A percentile compares a stretch with the other conserved stretches of the same genome.
Conservation (phyloP, 352 stramenopile species). For the Saprolegnia parasitica region DNA sequence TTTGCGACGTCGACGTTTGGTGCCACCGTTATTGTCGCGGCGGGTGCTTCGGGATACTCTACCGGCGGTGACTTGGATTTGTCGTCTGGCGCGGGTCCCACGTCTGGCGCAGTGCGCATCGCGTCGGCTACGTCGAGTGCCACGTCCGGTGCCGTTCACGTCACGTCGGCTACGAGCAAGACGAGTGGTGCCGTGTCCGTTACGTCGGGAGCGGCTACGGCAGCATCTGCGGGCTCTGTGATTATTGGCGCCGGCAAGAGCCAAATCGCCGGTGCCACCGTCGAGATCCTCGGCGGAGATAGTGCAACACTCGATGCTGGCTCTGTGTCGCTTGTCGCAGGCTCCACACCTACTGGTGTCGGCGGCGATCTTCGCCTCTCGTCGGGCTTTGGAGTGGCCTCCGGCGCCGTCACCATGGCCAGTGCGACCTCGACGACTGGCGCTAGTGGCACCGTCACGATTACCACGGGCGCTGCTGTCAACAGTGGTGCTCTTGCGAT, state of each 20-base stretch:
- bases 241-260: not conserved
- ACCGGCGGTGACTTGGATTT: slow-evolving; percentile 9
- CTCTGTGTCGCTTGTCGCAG: slow-evolving; percentile 31
- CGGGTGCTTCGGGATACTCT: not conserved
- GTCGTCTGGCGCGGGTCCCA: slow-evolving; percentile 1
- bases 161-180: not conserved
- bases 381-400: not conserved
- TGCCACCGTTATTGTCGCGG: not conserved
- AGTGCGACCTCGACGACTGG: slow-evolving; percentile 19
- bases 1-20: not conserved
- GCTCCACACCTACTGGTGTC: slow-evolving; percentile 31
- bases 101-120: too few relatives aligned
- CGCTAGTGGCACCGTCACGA: slow-evolving; percentile 24
- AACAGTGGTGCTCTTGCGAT: slow-evolving; percentile 29
- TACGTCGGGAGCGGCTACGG: not conserved
- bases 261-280: not conserved
- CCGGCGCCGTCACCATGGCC: slow-evolving; percentile 13
- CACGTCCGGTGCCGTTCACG: too few relatives aligned
- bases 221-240: slow-evolving; percentile 3
- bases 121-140: too few relatives aligned
- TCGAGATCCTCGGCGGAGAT: not conserved
- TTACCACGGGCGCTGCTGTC: slow-evolving; percentile 23
- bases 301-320: slow-evolving; percentile 31
- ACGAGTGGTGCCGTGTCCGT: slow-evolving; percentile 5
- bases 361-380: slow-evolving; percentile 34